Conservation (phyloP, 1,139 yeast genomes). For the Geotrichum carabidarum region DNA sequence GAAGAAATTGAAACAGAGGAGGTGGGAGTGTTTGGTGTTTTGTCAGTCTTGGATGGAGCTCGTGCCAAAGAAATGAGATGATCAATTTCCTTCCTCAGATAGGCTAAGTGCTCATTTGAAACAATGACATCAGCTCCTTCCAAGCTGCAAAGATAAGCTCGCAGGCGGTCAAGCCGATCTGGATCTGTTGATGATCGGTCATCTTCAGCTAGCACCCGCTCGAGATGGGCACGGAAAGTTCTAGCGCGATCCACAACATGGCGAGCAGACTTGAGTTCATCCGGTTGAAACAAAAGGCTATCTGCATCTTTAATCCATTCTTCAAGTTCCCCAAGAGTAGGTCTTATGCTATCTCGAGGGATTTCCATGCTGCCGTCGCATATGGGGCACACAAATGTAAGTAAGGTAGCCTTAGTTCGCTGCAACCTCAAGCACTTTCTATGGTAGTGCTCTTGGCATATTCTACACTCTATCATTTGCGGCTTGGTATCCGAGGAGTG, state of each 20-base stretch:
- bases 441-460: slow-evolving; percentile 79
- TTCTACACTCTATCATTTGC: slow-evolving; percentile 73
- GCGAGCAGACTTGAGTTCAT: slow-evolving; percentile 30
- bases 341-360: slow-evolving; percentile 35
- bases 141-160: slow-evolving; percentile 45
- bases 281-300: slow-evolving; percentile 30
- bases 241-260: slow-evolving; percentile 37
- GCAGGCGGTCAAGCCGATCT: slow-evolving; percentile 26
- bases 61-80: slow-evolving; percentile 7
- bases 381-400: slow-evolving; percentile 59
- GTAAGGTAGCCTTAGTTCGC: slow-evolving; percentile 26
- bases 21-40: too few species aligned
- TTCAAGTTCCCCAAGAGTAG: slow-evolving; percentile 39
- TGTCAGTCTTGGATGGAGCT: too few species aligned
- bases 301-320: slow-evolving; percentile 27
- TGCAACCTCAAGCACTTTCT: slow-evolving; percentile 54
- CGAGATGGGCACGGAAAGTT: slow-evolving; percentile 30
- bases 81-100: slow-evolving; percentile 32
- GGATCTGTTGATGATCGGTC: neutral
- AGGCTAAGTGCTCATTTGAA: slow-evolving; percentile 30
- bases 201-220: neutral
- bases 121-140: slow-evolving; percentile 41
- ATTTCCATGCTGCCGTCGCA: slow-evolving; percentile 47
- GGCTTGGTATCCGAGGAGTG: slow-evolving; percentile 60
- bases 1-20: too few species aligned